Conservation (phyloP, 441 rosid species). For the Isatis lusitanica region DNA sequence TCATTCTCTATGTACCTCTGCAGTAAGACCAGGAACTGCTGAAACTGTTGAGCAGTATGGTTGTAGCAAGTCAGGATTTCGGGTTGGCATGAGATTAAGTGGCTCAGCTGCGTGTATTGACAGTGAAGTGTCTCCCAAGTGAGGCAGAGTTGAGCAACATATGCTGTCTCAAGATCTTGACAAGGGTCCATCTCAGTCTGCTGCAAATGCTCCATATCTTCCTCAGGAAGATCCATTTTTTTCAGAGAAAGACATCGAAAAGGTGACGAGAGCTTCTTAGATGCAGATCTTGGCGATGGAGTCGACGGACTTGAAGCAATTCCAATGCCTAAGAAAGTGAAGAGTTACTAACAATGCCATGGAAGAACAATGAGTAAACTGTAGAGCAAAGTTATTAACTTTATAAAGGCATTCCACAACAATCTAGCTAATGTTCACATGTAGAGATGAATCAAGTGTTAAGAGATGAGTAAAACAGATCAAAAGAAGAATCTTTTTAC, state of each 20-base stretch:
- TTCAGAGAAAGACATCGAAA: slow-evolving; percentile 85
- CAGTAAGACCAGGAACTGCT: slow-evolving; percentile 84
- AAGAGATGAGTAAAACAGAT: slow-evolving; percentile 7
- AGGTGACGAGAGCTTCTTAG: slow-evolving; percentile 82
- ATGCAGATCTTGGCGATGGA: slow-evolving; percentile 81
- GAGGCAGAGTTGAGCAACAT: slow-evolving; percentile 88
- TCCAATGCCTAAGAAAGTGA: slow-evolving; percentile 37
- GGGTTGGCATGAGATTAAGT: slow-evolving; percentile 65
- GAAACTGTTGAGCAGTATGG: slow-evolving; percentile 83
- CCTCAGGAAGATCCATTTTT: slow-evolving; percentile 66
- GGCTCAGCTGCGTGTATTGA: slow-evolving; percentile 83
- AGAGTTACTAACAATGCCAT: slow-evolving; percentile 1
- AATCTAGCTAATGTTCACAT: background rate
- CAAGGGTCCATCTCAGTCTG: slow-evolving; percentile 45
- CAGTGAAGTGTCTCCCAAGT: slow-evolving; percentile 99
- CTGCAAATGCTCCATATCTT: slow-evolving; percentile 66
- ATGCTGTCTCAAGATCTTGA: slow-evolving; percentile 82
- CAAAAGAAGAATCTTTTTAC: slow-evolving; percentile 43
- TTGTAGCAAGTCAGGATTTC: slow-evolving; percentile 66
- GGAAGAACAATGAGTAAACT: background rate
- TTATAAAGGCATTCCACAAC: background rate
- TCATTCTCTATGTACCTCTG: slow-evolving; percentile 95
- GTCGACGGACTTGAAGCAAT: slow-evolving; percentile 58
- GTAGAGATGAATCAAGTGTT: background rate
- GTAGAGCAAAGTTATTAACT: background rate